phyloP scores from a whole-genome alignment of 257 asterid genomes.

The Rubia yunnanensis region DNA sequence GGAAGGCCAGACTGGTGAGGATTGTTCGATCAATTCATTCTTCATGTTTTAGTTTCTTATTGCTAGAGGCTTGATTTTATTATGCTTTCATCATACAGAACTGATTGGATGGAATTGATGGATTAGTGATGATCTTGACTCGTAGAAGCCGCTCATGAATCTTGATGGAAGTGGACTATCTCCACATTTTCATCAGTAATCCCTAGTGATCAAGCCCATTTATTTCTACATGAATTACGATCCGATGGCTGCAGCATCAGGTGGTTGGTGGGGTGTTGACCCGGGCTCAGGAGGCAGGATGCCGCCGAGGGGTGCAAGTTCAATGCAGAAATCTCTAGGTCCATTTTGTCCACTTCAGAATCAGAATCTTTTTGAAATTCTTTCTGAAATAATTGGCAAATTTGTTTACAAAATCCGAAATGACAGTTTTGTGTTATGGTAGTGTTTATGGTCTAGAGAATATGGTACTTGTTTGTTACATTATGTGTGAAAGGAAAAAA shows the following conservation, averaged over 20 bases:
- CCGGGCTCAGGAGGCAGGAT: neutral
- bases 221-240: too few relatives aligned
- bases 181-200: neutral
- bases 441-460: neutral
- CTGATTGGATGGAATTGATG: neutral
- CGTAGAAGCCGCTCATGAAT: neutral
- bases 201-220: neutral
- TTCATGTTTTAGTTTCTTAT: neutral
- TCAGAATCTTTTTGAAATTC: neutral
- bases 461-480: neutral
- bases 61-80: neutral
- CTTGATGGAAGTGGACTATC: neutral
- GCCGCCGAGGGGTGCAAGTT: neutral
- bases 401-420: neutral
- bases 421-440: neutral
- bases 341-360: neutral
- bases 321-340: neutral
- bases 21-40: neutral
- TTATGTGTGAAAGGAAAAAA: neutral
- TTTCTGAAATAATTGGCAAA: neutral
- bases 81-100: neutral
- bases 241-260: neutral
- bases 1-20: slow-evolving; percentile 5
- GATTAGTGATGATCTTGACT: neutral
- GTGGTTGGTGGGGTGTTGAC: neutral